Conservation (phyloP, 2,329 filamentous ascomycete species). For the Aspergillus vadensis region DNA sequence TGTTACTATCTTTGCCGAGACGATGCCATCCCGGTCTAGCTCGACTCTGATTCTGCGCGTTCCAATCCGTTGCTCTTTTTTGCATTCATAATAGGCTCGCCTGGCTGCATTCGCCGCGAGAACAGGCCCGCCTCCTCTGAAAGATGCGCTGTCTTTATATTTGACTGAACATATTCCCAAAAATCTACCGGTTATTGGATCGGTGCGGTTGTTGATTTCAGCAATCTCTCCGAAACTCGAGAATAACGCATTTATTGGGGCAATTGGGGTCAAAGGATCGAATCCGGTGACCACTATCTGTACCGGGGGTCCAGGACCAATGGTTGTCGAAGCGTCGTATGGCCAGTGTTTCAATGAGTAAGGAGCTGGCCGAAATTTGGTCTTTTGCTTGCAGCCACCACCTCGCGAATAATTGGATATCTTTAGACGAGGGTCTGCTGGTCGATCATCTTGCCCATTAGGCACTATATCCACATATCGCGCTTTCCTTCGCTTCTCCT, state of each 20-base stretch:
- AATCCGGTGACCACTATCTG: slow-evolving; percentile 96
- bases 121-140: slow-evolving; percentile 55
- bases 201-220: slow-evolving; percentile 89
- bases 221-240: slow-evolving; percentile 68
- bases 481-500: slow-evolving; percentile 57
- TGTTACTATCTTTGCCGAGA: slow-evolving; percentile 77
- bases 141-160: slow-evolving; percentile 71
- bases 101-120: slow-evolving; percentile 79
- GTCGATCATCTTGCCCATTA: slow-evolving; percentile 62
- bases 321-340: slow-evolving; percentile 79
- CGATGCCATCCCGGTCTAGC: slow-evolving; percentile 83
- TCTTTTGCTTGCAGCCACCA: slow-evolving; percentile 65
- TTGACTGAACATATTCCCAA: slow-evolving; percentile 90
- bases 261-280: slow-evolving; percentile 80
- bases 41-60: slow-evolving; percentile 76
- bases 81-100: slow-evolving; percentile 70
- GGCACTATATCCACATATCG: slow-evolving; percentile 56
- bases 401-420: slow-evolving; percentile 64
- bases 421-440: slow-evolving; percentile 78
- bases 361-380: slow-evolving; percentile 71
- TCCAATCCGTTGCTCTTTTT: slow-evolving; percentile 79
- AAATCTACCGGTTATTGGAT: slow-evolving; percentile 91
- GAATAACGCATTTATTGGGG: slow-evolving; percentile 41
- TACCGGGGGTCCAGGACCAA: slow-evolving; percentile 84
- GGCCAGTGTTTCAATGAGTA: slow-evolving; percentile 80